phyloP scores from a whole-genome alignment of 352 stramenopile species.

The Globisporangium parvum region DNA sequence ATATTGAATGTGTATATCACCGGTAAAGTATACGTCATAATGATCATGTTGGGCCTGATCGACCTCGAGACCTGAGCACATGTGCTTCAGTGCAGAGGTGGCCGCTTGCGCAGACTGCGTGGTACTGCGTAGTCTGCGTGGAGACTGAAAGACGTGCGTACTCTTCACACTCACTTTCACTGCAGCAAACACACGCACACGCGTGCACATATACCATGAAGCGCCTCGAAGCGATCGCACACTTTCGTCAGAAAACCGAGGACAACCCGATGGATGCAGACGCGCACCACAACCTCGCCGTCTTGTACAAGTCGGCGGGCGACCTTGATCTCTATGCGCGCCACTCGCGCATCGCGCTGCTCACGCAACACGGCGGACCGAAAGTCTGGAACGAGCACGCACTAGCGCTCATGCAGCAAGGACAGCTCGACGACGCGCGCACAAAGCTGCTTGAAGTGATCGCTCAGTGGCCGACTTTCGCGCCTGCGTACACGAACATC shows the following conservation, averaged over 20 bases:
- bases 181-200: not conserved
- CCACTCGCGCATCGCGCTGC: conserved; percentile 49
- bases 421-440: conserved; percentile 32
- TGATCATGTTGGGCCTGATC: too few species aligned
- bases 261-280: conserved; percentile 48
- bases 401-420: conserved; percentile 40
- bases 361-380: conserved; percentile 49
- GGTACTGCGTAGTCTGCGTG: too few species aligned
- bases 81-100: too few species aligned
- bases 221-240: conserved; percentile 47
- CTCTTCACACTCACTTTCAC: too few species aligned
- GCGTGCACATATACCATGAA: conserved; percentile 26
- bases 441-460: conserved; percentile 37
- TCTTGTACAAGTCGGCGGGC: conserved; percentile 39
- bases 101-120: too few species aligned
- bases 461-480: conserved; percentile 39
- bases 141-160: too few species aligned
- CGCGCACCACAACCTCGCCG: conserved; percentile 55
- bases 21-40: too few species aligned
- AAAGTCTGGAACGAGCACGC: conserved; percentile 59
- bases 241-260: conserved; percentile 52
- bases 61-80: too few species aligned
- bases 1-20: too few species aligned
- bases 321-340: conserved; percentile 32
- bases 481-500: conserved; percentile 50